phyloP scores from a whole-genome alignment of 202 grass and related monocot species.

The Miscanthus sacchariflorus region DNA sequence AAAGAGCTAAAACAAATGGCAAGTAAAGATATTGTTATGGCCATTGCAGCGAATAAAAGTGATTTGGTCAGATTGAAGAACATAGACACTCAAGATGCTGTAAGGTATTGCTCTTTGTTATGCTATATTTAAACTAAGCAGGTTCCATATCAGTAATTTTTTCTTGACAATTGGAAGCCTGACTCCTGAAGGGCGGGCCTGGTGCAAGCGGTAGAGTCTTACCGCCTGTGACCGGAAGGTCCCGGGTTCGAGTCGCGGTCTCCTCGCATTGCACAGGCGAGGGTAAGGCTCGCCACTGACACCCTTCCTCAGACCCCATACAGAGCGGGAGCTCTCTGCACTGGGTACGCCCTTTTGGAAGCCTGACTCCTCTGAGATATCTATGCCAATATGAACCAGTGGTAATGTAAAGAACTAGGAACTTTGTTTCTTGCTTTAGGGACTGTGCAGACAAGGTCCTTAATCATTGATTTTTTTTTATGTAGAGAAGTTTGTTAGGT shows the following conservation, averaged over 20 bases:
- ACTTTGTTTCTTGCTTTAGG: neutral
- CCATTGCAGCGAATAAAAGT: conserved; percentile 81
- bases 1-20: conserved; percentile 94
- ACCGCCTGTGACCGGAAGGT: too few relatives aligned
- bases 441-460: neutral
- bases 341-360: neutral
- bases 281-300: too few relatives aligned
- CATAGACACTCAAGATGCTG: conserved; percentile 64
- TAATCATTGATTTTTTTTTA: neutral
- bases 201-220: too few relatives aligned
- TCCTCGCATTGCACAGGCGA: too few relatives aligned
- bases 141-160: neutral
- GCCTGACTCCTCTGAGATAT: neutral
- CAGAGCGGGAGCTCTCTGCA: too few relatives aligned
- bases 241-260: too few relatives aligned
- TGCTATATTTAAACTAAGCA: neutral
- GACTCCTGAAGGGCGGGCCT: neutral
- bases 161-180: neutral
- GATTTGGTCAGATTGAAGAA: conserved; percentile 86
- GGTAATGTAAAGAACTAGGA: neutral
- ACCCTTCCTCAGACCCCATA: too few relatives aligned
- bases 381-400: neutral
- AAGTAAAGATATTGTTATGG: conserved; percentile 75
- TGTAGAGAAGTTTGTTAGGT: neutral
- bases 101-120: conserved; percentile 57